Conservation (phyloP, 345 rosid genomes). For the Alliaria petiolata region DNA sequence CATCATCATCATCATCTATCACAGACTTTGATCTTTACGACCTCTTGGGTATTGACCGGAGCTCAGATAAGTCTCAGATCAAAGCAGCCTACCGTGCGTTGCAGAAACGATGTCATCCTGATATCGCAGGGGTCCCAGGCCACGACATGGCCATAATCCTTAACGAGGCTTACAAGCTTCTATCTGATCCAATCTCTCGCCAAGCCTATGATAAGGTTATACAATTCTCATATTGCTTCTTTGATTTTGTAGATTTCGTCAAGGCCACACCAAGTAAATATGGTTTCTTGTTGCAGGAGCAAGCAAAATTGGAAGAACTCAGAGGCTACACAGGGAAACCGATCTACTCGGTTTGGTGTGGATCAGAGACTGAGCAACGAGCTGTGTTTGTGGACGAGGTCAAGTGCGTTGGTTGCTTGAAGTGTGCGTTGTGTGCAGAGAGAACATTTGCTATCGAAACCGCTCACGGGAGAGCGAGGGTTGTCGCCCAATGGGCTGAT, state of each 20-base stretch:
- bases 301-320: slow-evolving; percentile 62
- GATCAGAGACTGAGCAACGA: slow-evolving; percentile 64
- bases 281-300: slow-evolving; percentile 44
- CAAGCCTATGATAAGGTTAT: slow-evolving; percentile 74
- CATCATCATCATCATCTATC: slow-evolving; percentile 39
- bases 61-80: slow-evolving; percentile 54
- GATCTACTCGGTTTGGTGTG: slow-evolving; percentile 70
- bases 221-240: neutral
- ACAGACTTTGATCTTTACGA: slow-evolving; percentile 80
- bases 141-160: slow-evolving; percentile 93
- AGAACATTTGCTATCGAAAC: slow-evolving; percentile 85
- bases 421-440: slow-evolving; percentile 78
- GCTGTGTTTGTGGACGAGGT: slow-evolving; percentile 91
- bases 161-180: slow-evolving; percentile 67
- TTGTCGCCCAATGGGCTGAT: slow-evolving; percentile 96
- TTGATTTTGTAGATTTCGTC: neutral
- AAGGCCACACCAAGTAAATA: neutral
- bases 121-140: slow-evolving; percentile 69
- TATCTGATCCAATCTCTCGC: slow-evolving; percentile 67
- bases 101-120: slow-evolving; percentile 88
- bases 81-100: slow-evolving; percentile 65
- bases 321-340: slow-evolving; percentile 80
- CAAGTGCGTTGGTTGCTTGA: slow-evolving; percentile 89
- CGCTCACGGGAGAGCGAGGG: slow-evolving; percentile 77
- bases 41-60: slow-evolving; percentile 67